phyloP scores from a whole-genome alignment of 441 rosid genomes.

The Croton laevigatus region DNA sequence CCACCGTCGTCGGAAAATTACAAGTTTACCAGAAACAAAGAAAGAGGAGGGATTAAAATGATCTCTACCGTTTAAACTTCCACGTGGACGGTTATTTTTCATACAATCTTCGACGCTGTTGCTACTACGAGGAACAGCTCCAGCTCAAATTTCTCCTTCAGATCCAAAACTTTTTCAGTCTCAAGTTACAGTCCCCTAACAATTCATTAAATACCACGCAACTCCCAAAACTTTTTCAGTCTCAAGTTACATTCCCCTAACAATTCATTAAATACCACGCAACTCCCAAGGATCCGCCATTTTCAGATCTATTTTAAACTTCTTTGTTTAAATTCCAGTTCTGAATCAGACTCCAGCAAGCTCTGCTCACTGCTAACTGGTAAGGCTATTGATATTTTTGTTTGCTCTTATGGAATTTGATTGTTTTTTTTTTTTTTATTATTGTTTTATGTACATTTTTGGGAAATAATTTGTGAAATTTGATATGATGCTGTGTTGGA shows the following conservation, averaged over 20 bases:
- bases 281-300: conserved; percentile 24
- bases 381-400: not conserved
- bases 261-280: conserved; percentile 16
- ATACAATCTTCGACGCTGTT: too few species aligned
- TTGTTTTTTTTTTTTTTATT: not conserved
- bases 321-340: not conserved
- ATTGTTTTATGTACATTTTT: not conserved
- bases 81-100: too few species aligned
- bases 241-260: not conserved
- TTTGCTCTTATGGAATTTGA: not conserved
- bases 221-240: conserved; percentile 14
- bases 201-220: conserved; percentile 15
- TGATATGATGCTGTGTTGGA: not conserved
- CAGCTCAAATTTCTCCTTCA: too few species aligned
- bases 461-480: not conserved
- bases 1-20: too few species aligned
- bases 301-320: conserved; percentile 27
- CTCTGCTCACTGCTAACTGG: not conserved
- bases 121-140: too few species aligned
- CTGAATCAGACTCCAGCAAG: not conserved
- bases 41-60: too few species aligned
- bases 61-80: too few species aligned
- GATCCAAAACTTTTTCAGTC: conserved; percentile 5
- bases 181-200: not conserved
- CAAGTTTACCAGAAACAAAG: too few species aligned